Evolutionary conservation across 75 land plant genomes (phyloP).

Genomic region (Cupressus sempervirens): DNA sequence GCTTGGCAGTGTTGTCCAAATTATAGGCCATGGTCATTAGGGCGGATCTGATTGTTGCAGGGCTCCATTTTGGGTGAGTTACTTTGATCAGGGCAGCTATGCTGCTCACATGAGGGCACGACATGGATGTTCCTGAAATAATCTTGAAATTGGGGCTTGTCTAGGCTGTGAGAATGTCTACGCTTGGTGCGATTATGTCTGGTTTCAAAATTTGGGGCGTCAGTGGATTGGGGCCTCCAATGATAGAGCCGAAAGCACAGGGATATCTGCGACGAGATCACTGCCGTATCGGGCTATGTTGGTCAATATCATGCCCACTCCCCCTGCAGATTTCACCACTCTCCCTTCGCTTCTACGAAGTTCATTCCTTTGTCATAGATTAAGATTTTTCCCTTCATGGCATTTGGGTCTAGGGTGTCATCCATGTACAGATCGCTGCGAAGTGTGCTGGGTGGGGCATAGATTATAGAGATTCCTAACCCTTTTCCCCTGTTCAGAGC

Average conservation of each 20-base stretch:
- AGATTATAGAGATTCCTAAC: too few relatives aligned
- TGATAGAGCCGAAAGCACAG: conserved; percentile 23
- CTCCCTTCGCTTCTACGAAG: conserved; percentile 7
- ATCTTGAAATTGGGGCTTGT: conserved; percentile 40
- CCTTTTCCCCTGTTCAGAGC: too few relatives aligned
- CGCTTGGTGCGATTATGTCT: conserved; percentile 41
- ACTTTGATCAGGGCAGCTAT: conserved; percentile 45
- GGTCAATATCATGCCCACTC: conserved; percentile 61
- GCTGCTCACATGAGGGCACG: conserved; percentile 58
- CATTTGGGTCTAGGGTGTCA: too few relatives aligned
- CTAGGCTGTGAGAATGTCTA: conserved; percentile 53
- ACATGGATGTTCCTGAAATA: conserved; percentile 61
- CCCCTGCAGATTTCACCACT: conserved; percentile 53
- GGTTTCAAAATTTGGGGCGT: conserved; percentile 38
- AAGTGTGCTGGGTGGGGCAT: too few relatives aligned
- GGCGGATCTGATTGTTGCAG: conserved; percentile 52
- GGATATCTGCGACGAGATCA: conserved; percentile 36
- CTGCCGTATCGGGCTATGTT: conserved; percentile 40
- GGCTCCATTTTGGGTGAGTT: conserved; percentile 40
- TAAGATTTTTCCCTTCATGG: too few relatives aligned
- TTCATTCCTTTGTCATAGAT: too few relatives aligned
- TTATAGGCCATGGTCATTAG: conserved; percentile 48
- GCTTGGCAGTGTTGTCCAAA: background rate
- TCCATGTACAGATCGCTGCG: too few relatives aligned
- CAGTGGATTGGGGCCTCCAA: conserved; percentile 28